Base-by-base conservation (phyloP, 1,284 basidiomycete genomes). In the Singerocomus inundabilis region DNA sequence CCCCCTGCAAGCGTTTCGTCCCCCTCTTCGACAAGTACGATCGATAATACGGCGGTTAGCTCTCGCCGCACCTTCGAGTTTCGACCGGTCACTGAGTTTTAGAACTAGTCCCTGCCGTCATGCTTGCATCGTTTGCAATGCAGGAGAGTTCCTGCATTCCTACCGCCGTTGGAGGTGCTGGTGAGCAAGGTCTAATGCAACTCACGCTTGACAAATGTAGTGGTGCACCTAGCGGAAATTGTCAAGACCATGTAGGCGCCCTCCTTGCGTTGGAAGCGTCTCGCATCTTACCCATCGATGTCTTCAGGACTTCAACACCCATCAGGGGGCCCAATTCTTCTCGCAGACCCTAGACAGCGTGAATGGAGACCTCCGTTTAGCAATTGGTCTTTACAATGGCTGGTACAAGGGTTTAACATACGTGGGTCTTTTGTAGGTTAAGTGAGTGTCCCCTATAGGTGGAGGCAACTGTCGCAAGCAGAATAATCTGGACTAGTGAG, bases 161-260 rank as follows among this genome's bases (percentile, higher is more conserved):
- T 2, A 51, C 70, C n/a, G 80, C 77, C 6, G 74, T 82, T 39
- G 92, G 93, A 50, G 87, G 84, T 24, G 88, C 75, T 10, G 89
- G 90, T 46, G 92, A 93, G 65, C 82, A 88, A 58, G 93, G 91
- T 25, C 67, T 88, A 48, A 93, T 94, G 91, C 91, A 95, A 70
- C 77, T 93, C 59, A 88, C 86, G 13, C 65, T 72, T 40, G 88
- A 89, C 58, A 94, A 94, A 70, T 95, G 91, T 61, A 76, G 66
- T 39, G 79, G 73, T 49, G 84, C 84, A 0, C 82, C 85, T 4
- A 70, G 69, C 12, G 79, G 79, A 7, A 75, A 88, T 66, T 91
- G 88, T 74, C 69, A 72, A 58, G 81, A 89, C 51, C 74, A 78
- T 48, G 84, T 85, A 57, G 25, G 52, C 29, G 41, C 38, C 46